phyloP scores from a whole-genome alignment of 768 basidiomycete species.

The Boletellus ananiceps region DNA sequence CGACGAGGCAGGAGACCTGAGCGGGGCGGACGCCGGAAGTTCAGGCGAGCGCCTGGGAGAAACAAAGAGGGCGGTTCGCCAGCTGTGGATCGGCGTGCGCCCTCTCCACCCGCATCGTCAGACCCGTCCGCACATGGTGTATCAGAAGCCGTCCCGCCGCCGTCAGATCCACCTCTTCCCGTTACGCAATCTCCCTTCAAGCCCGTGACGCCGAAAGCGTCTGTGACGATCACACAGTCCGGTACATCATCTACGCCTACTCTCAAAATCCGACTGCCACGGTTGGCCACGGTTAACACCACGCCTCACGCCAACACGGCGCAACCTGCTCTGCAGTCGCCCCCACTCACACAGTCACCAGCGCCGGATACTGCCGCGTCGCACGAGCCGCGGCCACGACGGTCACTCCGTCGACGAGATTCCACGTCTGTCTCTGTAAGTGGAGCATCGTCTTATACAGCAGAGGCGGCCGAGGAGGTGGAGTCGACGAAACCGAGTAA shows the following conservation, averaged over 20 bases:
- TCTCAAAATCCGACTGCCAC: conserved; percentile 32
- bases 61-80: conserved; percentile 14
- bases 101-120: conserved; percentile 10
- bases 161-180: conserved; percentile 5
- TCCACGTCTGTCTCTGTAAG: conserved; percentile 30
- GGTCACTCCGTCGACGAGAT: conserved; percentile 25
- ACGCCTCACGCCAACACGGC: conserved; percentile 21
- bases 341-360: conserved; percentile 18
- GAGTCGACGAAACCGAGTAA: conserved; percentile 28
- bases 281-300: conserved; percentile 27
- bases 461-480: conserved; percentile 25
- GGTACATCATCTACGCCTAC: conserved; percentile 30
- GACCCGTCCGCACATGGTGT: conserved; percentile 13
- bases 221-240: conserved; percentile 33
- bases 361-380: conserved; percentile 17
- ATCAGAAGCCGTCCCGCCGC: conserved; percentile 10
- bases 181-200: conserved; percentile 15
- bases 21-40: conserved; percentile 23
- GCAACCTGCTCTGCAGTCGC: conserved; percentile 20
- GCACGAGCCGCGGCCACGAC: conserved; percentile 28
- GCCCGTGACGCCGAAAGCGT: conserved; percentile 32
- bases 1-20: conserved; percentile 13
- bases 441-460: conserved; percentile 28
- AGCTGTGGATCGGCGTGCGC: conserved; percentile 7
- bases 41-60: conserved; percentile 14